Percentiles rank a stretch among this genome's conserved stretches.
Conservation (phyloP, 2,329 filamentous ascomycete species). For the Trichoderma sp. region DNA sequence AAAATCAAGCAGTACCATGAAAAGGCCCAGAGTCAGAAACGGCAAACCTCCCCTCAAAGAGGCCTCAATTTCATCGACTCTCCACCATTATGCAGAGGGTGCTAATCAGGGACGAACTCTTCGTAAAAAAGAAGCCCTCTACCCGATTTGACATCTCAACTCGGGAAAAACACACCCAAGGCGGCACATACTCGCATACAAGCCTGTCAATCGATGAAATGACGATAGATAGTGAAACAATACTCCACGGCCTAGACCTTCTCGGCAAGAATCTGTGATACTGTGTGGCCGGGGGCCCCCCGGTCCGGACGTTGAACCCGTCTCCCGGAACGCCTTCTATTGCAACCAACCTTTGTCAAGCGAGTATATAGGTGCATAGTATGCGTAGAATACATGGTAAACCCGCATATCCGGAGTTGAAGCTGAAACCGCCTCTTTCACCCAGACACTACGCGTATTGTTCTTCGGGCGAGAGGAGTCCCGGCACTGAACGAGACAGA, state of each 20-base stretch:
- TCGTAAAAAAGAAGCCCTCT: background rate
- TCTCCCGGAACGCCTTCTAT: background rate
- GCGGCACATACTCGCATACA: background rate
- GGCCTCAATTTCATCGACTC: background rate
- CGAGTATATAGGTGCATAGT: background rate
- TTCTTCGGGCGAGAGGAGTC: background rate
- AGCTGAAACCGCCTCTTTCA: background rate
- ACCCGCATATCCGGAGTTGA: background rate
- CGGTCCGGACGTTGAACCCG: background rate
- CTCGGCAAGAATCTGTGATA: background rate
- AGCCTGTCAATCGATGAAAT: background rate
- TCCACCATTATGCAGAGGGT: background rate
- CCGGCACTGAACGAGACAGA: background rate
- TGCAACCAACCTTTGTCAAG: background rate
- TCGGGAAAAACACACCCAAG: background rate
- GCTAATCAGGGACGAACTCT: background rate
- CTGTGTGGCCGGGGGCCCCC: background rate
- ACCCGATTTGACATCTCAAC: background rate
- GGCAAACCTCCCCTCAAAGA: background rate
- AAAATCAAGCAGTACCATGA: background rate
- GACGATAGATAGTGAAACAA: background rate
- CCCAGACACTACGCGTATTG: background rate
- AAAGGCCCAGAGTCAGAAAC: background rate
- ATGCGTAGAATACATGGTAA: background rate
- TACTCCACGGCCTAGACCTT: background rate